Base-by-base conservation (phyloP, 257 asterid genomes). In the Solanum piurae region DNA sequence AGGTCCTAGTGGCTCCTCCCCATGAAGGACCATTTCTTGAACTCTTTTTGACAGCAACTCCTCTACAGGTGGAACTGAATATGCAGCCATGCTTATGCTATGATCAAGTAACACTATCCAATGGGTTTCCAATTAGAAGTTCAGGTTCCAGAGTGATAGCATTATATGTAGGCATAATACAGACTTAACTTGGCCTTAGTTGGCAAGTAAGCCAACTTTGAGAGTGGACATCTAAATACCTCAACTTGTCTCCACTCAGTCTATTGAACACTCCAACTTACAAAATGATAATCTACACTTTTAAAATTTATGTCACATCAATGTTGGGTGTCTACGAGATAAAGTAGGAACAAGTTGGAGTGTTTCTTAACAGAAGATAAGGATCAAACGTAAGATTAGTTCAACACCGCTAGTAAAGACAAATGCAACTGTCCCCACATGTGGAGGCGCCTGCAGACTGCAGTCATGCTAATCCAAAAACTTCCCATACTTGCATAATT, bases 11-110 rank as follows among this genome's bases (percentile, higher is more conserved):
- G 95, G 94, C 86, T 91, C 96, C 80, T 91, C 94, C 21, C 92
- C 92, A 55, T 89, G 69, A 38, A 92, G 16, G 83, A 90, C 94
- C 95, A 94, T 90, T 87, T 94, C 94, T 84, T 94, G 95, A 62
- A 94, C 94, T 77, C 96, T 86, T 82, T 88, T 94, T 14, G 95
- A 87, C 83, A 94, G 91, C 34, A 92, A 85, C 60, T 86, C 84
- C 42, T 93, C 94, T 21, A 89, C 90, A 1, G 89, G 73, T 18
- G 88, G 92, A 87, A 25, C 38, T 3, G 92, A 83, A 52, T 71
- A 85, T 82, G 68, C 87, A 52, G 90, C 90, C 92, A 90, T 75
- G 64, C 64, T 55, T 6, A 55, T 55, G 9, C 64, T 18, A 55
- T 55, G 83, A 75, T 37, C 55, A 37, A 75, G 83, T 37, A 10